These are phyloP conservation scores for Elaeis oleifera DNA, from an alignment of 202 grass and related monocot genomes.

Conservation along the genomic window DNA sequence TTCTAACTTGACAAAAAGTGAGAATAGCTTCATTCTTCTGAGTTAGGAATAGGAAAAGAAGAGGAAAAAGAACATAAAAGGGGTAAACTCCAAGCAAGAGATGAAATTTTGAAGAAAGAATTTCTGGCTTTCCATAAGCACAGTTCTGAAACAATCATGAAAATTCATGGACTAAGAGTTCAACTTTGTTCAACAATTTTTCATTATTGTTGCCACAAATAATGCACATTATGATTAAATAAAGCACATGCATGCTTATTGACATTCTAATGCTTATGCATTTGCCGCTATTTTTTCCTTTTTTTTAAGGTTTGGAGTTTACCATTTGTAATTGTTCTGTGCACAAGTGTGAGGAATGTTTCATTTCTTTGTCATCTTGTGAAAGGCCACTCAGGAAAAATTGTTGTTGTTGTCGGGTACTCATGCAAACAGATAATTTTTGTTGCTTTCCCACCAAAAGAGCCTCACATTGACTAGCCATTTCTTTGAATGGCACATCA, in stretches of 20 bases:
- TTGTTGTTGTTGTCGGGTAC: slow-evolving; percentile 33
- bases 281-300: too few relatives aligned
- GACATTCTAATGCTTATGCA: slow-evolving; percentile 2
- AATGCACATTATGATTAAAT: neutral
- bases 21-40: too few relatives aligned
- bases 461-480: slow-evolving; percentile 67
- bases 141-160: too few relatives aligned
- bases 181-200: too few relatives aligned
- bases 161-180: too few relatives aligned
- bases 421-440: slow-evolving; percentile 57
- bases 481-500: slow-evolving; percentile 61
- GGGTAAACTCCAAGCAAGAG: too few relatives aligned
- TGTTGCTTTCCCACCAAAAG: slow-evolving; percentile 60
- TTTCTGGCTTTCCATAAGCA: too few relatives aligned
- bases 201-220: too few relatives aligned
- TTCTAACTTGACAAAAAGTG: too few relatives aligned
- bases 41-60: too few relatives aligned
- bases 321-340: slow-evolving; percentile 21
- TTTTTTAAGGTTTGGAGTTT: neutral
- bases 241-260: neutral
- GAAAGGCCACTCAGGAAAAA: slow-evolving; percentile 6
- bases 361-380: slow-evolving; percentile 14
- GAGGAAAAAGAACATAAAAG: too few relatives aligned
- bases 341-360: slow-evolving; percentile 2
- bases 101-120: too few relatives aligned